Base-by-base conservation (phyloP, 2,329 filamentous ascomycete species). In the Nemania sp. region DNA sequence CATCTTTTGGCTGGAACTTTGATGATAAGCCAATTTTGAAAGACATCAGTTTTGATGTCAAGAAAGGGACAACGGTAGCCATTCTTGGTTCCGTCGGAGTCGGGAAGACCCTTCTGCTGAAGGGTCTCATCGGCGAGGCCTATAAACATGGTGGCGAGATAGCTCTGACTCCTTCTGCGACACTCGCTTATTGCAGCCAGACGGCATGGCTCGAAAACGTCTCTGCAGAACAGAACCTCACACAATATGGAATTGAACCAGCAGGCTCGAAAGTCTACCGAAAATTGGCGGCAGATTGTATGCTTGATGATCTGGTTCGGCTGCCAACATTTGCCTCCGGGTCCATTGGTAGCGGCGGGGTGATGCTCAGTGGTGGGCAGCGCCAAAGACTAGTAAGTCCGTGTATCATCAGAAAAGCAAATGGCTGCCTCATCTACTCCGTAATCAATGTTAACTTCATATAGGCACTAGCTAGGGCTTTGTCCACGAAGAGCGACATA, bases 1-100 rank as follows among this genome's bases (percentile, higher is more conserved):
- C 20, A 11, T 9, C 23, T 11, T 53, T 53, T 37, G 31, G 34
- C 2, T 53, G 50, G 50, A 28, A 9, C 31, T n/a, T n/a, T n/a
- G 17, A 44, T 3, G 37, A 43, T 41, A 37, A 22, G 4, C 24
- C 17, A 6, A 19, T 28, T 8, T 44, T 53, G 11, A 22, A 33
- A 7, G 47, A 69, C 6, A 60, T 78, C 17, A 59, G 68, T n/a
- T 61, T 78, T 3, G 59, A 56, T 0, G 54, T 78, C 2, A 56
- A 60, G 2, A 48, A 54, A 0, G 64, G 60, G 3, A 60, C 68
- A 5, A 65, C 78, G 8, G 73, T 67, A 7, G 67, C 78, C 3
- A 58, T 79, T 0, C 63, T 75, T 8, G 76, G 76, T 0, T 74
- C 75, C 1, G 66, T 78, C 3, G 77, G 72, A 1, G 73, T 71